Evolutionary conservation across 2,329 filamentous ascomycete species (phyloP).

Genomic region (Fusarium avenaceum): DNA sequence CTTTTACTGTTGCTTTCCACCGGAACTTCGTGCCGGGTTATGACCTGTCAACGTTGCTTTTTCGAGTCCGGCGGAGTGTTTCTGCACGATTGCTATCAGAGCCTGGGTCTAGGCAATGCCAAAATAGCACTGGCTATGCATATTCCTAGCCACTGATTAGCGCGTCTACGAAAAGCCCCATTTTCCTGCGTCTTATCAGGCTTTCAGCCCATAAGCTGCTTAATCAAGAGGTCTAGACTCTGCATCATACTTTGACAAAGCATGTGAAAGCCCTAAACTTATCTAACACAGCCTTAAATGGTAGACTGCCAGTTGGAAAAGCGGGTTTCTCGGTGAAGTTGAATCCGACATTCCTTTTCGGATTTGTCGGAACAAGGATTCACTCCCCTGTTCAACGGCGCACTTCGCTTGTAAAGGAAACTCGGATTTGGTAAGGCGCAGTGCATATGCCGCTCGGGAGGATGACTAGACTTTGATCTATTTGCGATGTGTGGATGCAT

Average conservation of each 20-base stretch:
- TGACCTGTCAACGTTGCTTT: neutral
- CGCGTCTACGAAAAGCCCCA: neutral
- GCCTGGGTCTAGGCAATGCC: neutral
- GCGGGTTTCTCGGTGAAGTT: neutral
- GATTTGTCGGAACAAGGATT: neutral
- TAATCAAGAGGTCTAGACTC: neutral
- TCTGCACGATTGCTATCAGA: neutral
- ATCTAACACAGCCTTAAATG: neutral
- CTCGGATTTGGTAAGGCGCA: neutral
- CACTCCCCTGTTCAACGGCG: neutral
- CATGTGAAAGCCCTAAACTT: neutral
- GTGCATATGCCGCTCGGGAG: neutral
- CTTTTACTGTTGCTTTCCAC: neutral
- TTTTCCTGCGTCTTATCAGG: neutral
- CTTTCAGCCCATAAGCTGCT: neutral
- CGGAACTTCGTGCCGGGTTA: neutral
- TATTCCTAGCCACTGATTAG: neutral
- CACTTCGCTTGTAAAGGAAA: neutral
- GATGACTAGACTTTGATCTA: neutral
- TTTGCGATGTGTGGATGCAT: neutral
- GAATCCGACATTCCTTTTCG: neutral
- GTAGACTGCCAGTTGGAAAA: neutral
- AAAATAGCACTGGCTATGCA: neutral
- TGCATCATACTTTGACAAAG: neutral
- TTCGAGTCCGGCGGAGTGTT: neutral